Base-by-base conservation (phyloP, 352 stramenopile species). In the Globisporangium barbulae region DNA sequence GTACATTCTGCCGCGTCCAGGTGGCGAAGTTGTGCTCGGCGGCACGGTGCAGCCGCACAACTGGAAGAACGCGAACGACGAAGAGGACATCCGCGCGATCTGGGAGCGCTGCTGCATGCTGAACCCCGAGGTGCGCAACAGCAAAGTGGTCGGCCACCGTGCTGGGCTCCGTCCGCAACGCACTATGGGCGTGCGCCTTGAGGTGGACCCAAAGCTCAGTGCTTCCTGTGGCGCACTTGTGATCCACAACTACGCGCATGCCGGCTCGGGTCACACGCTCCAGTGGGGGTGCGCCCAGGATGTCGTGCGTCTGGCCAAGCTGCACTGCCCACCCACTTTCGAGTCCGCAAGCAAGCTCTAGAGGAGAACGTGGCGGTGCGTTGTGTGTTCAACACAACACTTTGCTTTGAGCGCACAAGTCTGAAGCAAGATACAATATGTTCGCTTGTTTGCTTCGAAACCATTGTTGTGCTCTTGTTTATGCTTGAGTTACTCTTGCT, bases 231-330 rank as follows among this genome's bases (percentile, higher is more conserved):
- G 82, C 6, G 79, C 82, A 0, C 0, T 81, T 5, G 65, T 89
- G 37, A 83, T 91, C 69, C 79, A 91, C 71, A 91, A 89, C 70
- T 91, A 91, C 37, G 82, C 71, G 5, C 82, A 91, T 39, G 78
- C 63, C 9, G 82, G 82, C 41, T 89, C 78, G 28, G 82, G 82
- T 31, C 82, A 91, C 63, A 91, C 82, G 13, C 64, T 91, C 45
- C 82, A 91, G 49, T 88, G 82, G 78, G 82, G 79, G 0, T 91
- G 82, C 52, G 82, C 82, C 13, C 61, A 74, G 50, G 75, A 88
- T 25, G 82, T 89, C 21, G 71, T 83, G 52, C 47, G 41, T 0
- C 54, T 83, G 2, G 78, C 74, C 25, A 69, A 41, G 8, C 53
- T 66, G 59, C 72, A 71, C 39, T 59, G 56, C 9, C 56, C 63